Percentiles rank a stretch among this genome's conserved stretches.
phyloP scores from a whole-genome alignment of 2,329 filamentous ascomycete species.

The Fonsecaea nubica region DNA sequence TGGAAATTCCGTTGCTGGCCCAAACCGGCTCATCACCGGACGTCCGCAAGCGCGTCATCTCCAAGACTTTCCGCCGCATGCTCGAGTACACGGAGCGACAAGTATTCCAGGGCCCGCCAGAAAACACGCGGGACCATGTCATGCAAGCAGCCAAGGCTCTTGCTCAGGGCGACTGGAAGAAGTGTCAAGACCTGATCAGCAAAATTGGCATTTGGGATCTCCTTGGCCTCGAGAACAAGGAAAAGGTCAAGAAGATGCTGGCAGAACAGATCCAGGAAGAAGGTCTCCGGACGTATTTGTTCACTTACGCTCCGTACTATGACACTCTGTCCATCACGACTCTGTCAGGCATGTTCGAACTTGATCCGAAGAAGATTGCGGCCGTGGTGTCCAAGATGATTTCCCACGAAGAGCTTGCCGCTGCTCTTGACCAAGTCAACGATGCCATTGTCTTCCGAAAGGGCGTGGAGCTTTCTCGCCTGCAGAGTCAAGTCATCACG shows the following conservation, averaged over 20 bases:
- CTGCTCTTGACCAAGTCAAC: constrained; percentile 96
- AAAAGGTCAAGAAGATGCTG: constrained; percentile 96
- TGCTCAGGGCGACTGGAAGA: constrained; percentile 98
- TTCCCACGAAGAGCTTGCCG: constrained; percentile 95
- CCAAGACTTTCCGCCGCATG: constrained; percentile 99
- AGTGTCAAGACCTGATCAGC: constrained; percentile 89
- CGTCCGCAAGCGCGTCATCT: constrained; percentile 96
- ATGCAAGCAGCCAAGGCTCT: constrained; percentile 99
- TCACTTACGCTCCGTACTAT: constrained; percentile 99
- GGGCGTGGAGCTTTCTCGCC: constrained; percentile 93
- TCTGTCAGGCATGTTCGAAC: constrained; percentile 92
- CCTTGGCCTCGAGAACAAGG: constrained; percentile 76
- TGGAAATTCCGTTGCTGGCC: constrained; percentile 95
- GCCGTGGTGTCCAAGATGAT: constrained; percentile 99
- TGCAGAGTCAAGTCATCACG: constrained; percentile 93
- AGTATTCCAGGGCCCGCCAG: constrained; percentile 96
- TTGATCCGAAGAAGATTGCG: constrained; percentile 86
- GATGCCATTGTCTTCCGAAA: constrained; percentile 98
- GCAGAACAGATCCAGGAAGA: constrained; percentile 98
- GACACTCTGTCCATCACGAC: constrained; percentile 90
- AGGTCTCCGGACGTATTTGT: constrained; percentile 95
- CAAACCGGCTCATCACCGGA: constrained; percentile 97
- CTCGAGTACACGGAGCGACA: constrained; percentile 99
- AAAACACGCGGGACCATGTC: constrained; percentile 98
- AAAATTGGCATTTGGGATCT: constrained; percentile 99